A percentile compares a stretch with the other conserved stretches of the same genome.
phyloP scores from a whole-genome alignment of 108 stramenopile genomes.

The Fragilaria crotonensis region DNA sequence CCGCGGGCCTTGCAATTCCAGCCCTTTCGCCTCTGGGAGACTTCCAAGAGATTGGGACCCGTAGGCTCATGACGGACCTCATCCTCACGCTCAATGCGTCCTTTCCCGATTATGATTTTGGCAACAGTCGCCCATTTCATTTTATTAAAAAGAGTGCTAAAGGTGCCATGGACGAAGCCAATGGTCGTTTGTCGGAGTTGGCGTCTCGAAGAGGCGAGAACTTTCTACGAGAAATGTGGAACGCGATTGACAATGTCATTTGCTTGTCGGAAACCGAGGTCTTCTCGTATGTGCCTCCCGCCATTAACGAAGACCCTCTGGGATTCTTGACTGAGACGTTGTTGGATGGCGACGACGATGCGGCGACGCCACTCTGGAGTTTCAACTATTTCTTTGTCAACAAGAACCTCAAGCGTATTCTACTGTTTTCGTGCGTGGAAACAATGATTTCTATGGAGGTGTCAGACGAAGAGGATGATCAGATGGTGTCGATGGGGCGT shows the following conservation, averaged over 20 bases:
- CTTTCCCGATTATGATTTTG: constrained; percentile 95
- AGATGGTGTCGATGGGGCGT: constrained; percentile 11
- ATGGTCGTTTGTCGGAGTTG: constrained; percentile 56
- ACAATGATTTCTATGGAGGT: constrained; percentile 43
- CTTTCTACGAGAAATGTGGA: constrained; percentile 65
- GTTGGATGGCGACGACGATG: constrained; percentile 15
- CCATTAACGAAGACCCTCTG: constrained; percentile 57
- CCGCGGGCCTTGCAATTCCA: too few relatives aligned
- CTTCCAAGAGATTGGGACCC: constrained; percentile 62
- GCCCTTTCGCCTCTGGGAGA: constrained; percentile 46
- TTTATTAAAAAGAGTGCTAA: constrained; percentile 58
- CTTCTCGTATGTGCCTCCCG: constrained; percentile 67
- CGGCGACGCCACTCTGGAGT: constrained; percentile 60
- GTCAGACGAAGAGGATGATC: constrained; percentile 29
- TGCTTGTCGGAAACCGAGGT: constrained; percentile 76
- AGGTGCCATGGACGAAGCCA: constrained; percentile 54
- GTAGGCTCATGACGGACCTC: constrained; percentile 85
- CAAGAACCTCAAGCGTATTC: constrained; percentile 76
- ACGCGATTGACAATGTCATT: constrained; percentile 60
- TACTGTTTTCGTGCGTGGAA: constrained; percentile 84
- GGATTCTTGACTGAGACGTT: constrained; percentile 33
- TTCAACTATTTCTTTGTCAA: constrained; percentile 95
- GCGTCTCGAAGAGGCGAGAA: constrained; percentile 20
- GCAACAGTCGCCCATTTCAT: constrained; percentile 56
- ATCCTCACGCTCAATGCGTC: constrained; percentile 87